phyloP scores from a whole-genome alignment of 1,139 yeast species.

The Yamadazyma taylorii region DNA sequence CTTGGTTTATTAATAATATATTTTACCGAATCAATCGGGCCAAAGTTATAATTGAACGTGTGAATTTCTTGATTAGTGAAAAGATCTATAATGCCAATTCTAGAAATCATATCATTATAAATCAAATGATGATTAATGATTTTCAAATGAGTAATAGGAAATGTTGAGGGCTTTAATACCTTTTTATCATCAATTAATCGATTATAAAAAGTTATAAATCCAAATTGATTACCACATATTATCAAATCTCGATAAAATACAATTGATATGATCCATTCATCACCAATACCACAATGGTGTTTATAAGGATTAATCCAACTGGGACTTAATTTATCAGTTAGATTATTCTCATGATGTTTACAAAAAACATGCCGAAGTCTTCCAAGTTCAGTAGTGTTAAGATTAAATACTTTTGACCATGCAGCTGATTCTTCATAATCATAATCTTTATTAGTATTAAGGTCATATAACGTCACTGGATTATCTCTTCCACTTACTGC shows the following conservation, averaged over 20 bases:
- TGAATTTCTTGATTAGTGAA: slow-evolving; percentile 19
- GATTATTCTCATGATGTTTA: neutral
- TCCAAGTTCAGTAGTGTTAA: slow-evolving; percentile 1
- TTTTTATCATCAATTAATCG: slow-evolving; percentile 21
- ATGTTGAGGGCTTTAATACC: slow-evolving; percentile 23
- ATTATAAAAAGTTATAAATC: slow-evolving; percentile 21
- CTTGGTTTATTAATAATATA: slow-evolving; percentile 5
- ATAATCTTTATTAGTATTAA: slow-evolving; percentile 6
- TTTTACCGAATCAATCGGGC: slow-evolving; percentile 21
- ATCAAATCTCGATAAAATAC: slow-evolving; percentile 17
- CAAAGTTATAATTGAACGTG: slow-evolving; percentile 27
- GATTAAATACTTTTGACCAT: slow-evolving; percentile 2
- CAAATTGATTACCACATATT: slow-evolving; percentile 38
- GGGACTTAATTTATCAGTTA: slow-evolving; percentile 7
- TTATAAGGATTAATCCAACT: neutral
- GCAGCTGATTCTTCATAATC: neutral
- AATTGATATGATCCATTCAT: slow-evolving; percentile 12
- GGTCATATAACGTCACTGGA: slow-evolving; percentile 37
- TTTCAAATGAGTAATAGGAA: slow-evolving; percentile 26
- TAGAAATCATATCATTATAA: slow-evolving; percentile 34
- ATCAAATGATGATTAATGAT: slow-evolving; percentile 22
- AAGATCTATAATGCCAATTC: slow-evolving; percentile 30
- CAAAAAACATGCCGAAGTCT: neutral
- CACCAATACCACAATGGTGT: neutral
- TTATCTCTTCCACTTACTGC: slow-evolving; percentile 49